Evolutionary conservation across 1,139 yeast species (phyloP).

Genomic region (Protomyces lactucae-debilis): DNA sequence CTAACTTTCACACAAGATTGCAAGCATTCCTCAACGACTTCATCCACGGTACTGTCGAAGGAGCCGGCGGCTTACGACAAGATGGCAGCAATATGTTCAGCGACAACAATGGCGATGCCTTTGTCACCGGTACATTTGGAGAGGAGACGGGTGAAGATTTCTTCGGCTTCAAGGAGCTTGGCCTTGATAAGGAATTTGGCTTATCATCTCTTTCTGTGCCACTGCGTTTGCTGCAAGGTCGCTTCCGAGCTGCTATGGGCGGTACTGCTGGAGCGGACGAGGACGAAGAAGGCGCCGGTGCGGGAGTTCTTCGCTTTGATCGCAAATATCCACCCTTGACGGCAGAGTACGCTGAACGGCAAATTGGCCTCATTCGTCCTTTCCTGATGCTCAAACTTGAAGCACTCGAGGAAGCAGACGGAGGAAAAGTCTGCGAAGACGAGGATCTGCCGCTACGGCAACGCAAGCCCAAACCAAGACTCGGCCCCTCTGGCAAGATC

Average conservation of each 20-base stretch:
- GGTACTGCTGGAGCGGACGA: constrained; percentile 31
- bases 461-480: constrained; percentile 65
- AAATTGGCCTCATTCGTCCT: constrained; percentile 57
- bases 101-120: constrained; percentile 82
- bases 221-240: constrained; percentile 75
- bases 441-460: constrained; percentile 78
- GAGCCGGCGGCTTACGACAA: constrained; percentile 44
- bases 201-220: constrained; percentile 82
- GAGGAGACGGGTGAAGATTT: constrained; percentile 86
- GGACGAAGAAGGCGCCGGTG: constrained; percentile 30
- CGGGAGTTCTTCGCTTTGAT: constrained; percentile 31
- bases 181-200: constrained; percentile 90
- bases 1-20: constrained; percentile 58
- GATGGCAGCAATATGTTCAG: constrained; percentile 52
- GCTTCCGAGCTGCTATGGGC: constrained; percentile 46
- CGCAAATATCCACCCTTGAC: constrained; percentile 46
- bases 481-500: constrained; percentile 93
- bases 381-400: constrained; percentile 44
- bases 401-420: constrained; percentile 43
- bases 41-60: constrained; percentile 53
- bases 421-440: constrained; percentile 56
- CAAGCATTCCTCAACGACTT: constrained; percentile 62
- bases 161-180: constrained; percentile 92
- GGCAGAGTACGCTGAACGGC: constrained; percentile 47
- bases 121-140: constrained; percentile 89